These are phyloP conservation scores for Cryptococcus neoformans DNA, from an alignment of 1,284 basidiomycete species.

Conservation along the genomic window DNA sequence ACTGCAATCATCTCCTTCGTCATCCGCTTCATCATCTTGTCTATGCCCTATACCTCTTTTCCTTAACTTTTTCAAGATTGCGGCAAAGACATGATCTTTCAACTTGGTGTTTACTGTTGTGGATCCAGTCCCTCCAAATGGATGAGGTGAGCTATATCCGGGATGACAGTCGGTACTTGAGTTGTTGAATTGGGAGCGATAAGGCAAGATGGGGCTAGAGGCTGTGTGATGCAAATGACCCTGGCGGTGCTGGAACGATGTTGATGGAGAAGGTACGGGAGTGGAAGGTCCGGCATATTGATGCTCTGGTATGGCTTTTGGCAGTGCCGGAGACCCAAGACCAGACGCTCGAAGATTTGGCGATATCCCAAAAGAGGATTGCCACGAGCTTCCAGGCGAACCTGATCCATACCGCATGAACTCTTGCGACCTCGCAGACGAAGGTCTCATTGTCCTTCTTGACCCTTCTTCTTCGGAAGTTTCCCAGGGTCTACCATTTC, in stretches of 20 bases:
- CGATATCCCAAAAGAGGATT: constrained; percentile 27
- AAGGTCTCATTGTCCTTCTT: constrained; percentile 20
- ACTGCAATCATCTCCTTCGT: constrained; percentile 31
- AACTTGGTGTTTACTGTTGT: constrained; percentile 88
- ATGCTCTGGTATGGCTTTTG: constrained; percentile 23
- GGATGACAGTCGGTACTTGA: not conserved
- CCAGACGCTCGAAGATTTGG: constrained; percentile 11
- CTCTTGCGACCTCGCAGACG: constrained; percentile 28
- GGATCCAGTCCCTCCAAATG: constrained; percentile 78
- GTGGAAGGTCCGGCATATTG: constrained; percentile 30
- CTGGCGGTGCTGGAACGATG: constrained; percentile 8
- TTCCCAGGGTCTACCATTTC: constrained; percentile 29
- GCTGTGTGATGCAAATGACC: constrained; percentile 38
- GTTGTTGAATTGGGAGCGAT: constrained; percentile 5
- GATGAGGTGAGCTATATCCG: constrained; percentile 40
- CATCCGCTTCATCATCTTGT: constrained; percentile 35
- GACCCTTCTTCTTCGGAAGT: constrained; percentile 17
- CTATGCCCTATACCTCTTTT: constrained; percentile 29
- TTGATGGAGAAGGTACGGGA: constrained; percentile 39
- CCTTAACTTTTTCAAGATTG: constrained; percentile 67
- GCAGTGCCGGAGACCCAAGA: constrained; percentile 16
- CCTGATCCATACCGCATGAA: constrained; percentile 19
- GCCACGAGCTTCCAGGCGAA: constrained; percentile 37
- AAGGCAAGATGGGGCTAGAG: constrained; percentile 36
- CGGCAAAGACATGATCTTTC: constrained; percentile 89